Evolutionary conservation across 192 early-diverging fungal genomes (phyloP).

Genomic region (Coemansia sp.): DNA sequence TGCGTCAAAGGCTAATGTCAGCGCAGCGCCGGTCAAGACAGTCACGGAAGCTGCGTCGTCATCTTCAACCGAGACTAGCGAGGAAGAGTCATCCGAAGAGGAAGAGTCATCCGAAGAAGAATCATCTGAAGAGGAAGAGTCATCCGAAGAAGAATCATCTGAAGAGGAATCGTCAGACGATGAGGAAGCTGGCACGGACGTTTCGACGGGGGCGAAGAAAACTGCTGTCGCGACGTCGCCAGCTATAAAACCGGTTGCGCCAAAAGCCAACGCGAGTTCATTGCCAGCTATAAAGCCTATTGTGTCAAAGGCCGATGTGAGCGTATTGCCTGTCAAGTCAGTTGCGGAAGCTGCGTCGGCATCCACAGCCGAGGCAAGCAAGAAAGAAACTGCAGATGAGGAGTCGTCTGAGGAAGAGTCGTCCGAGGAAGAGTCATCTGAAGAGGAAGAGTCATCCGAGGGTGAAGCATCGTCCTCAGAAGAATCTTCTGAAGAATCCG

Average conservation of each 20-base stretch:
- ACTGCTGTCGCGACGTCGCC: background rate
- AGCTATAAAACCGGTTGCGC: too few relatives aligned
- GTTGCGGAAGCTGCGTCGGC: too few relatives aligned
- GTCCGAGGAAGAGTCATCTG: slow-evolving; percentile 3
- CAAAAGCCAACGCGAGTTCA: too few relatives aligned
- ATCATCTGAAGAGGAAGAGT: background rate
- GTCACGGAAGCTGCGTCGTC: too few relatives aligned
- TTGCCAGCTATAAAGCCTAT: too few relatives aligned
- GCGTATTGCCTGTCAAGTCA: too few relatives aligned
- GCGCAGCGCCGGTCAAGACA: too few relatives aligned
- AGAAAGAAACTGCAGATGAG: background rate
- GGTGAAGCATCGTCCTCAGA: slow-evolving; percentile 10
- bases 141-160: slow-evolving; percentile 2
- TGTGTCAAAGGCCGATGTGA: too few relatives aligned
- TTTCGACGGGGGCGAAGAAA: background rate
- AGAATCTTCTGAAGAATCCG: background rate
- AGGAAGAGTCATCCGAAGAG: background rate
- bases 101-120: background rate
- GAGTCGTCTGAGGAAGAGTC: background rate
- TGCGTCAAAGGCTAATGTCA: too few relatives aligned
- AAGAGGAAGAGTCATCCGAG: slow-evolving; percentile 5
- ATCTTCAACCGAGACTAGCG: background rate
- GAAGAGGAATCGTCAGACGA: slow-evolving; percentile 6
- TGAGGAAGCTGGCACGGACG: background rate
- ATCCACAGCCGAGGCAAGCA: background rate